phyloP scores from a whole-genome alignment of 371 early-diverging fungal species.

The Paraphysoderma sedebokerense region DNA sequence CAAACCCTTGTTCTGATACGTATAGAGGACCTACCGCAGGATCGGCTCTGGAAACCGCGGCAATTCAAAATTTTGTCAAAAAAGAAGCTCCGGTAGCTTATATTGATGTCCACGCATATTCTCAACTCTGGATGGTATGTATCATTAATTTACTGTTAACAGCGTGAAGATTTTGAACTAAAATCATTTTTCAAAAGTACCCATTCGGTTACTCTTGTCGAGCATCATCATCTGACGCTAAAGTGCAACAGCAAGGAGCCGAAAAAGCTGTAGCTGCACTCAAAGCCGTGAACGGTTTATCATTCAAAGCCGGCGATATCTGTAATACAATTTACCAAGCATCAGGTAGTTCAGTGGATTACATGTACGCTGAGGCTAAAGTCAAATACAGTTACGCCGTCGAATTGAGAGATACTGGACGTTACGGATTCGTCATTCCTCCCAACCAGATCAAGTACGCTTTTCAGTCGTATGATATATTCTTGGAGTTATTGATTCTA shows the following conservation, averaged over 20 bases:
- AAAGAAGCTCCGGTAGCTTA: constrained; percentile 8
- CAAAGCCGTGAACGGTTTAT: constrained; percentile 21
- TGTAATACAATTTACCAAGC: constrained; percentile 33
- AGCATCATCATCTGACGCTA: neutral
- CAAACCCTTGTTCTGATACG: constrained; percentile 18
- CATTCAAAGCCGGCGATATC: constrained; percentile 28
- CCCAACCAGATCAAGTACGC: constrained; percentile 26
- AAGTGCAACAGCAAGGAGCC: neutral
- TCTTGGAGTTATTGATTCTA: no score
- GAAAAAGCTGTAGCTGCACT: constrained; percentile 9
- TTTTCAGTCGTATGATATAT: no score
- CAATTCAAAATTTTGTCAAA: constrained; percentile 25
- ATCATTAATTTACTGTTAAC: no score
- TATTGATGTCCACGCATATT: constrained; percentile 38
- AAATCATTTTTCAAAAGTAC: no score
- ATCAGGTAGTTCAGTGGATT: constrained; percentile 23
- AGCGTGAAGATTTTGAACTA: no score
- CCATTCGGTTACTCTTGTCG: no score
- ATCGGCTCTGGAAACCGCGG: constrained; percentile 17
- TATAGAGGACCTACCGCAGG: constrained; percentile 19
- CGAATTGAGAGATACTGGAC: constrained; percentile 33
- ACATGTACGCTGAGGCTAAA: constrained; percentile 20
- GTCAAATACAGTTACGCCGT: constrained; percentile 33
- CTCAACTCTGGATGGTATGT: constrained; percentile 38
- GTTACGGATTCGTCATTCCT: constrained; percentile 29